Base-by-base conservation (phyloP, 805 yeast species). In the Spathaspora girioi region DNA sequence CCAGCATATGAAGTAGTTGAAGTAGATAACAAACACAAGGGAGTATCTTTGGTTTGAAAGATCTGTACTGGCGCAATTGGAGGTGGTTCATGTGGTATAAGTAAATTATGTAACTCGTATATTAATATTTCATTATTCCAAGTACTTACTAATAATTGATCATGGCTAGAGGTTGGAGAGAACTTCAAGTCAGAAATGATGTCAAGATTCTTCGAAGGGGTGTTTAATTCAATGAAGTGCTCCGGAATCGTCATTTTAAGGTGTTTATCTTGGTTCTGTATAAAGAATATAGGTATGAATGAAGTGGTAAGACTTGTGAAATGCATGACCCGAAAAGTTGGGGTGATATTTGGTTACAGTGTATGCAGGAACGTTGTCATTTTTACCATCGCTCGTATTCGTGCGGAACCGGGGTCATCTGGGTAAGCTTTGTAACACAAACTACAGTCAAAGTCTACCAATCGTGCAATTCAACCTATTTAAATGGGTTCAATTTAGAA, bases 91-190 rank as follows among this genome's bases (percentile, higher is more conserved):
- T 64, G 62, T 1, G 70, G 62, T 42, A 38, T 12, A 10, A 43
- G 15, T 12, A 43, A 50, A 12, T 40, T 27, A 11, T 40, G 32
- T 27, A 59, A 58, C 52, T 76, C 75, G 58, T 76, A 83, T 3
- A 81, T 62, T 4, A 72, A 59, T 0, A 82, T 59, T 2, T 69
- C 59, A 2, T 80, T 77, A 56, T 83, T 87, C 89, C 90, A 85
- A 0, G 84, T 70, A 1, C 85, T 71, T 1, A 73, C 80, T 2
- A 80, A 62, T 12, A 84, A 66, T 47, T 74, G 73, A n/a, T 59
- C 50, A 10, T 56, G 52, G 3, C 42, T 15, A 2, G 74, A 70
- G 2, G 76, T 62, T 59, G 75, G 73, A 2, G 77, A 64, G 61
- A 77, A 76, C 47, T 65, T 59, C 18, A 78, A 49, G 5, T 72